Conservation (phyloP, 441 rosid species). For the Sinapis alba region DNA sequence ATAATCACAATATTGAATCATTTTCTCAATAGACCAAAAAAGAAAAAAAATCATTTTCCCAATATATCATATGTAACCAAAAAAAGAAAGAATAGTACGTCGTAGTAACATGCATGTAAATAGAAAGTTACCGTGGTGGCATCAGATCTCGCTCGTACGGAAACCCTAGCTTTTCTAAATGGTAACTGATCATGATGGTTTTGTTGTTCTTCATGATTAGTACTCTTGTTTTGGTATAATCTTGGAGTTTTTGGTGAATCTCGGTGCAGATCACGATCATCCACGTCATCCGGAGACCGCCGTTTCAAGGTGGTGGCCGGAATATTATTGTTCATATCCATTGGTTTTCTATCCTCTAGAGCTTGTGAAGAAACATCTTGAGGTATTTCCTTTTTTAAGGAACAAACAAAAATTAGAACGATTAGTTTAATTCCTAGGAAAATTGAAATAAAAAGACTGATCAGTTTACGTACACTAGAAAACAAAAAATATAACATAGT, state of each 20-base stretch:
- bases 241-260: conserved; percentile 52
- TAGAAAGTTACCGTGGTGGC: conserved; percentile 58
- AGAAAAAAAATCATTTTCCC: no score
- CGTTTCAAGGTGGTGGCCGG: conserved; percentile 45
- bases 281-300: conserved; percentile 41
- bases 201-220: conserved; percentile 44
- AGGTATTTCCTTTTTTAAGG: conserved; percentile 15
- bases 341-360: conserved; percentile 29
- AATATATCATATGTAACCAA: neutral
- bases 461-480: neutral
- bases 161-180: conserved; percentile 82
- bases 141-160: conserved; percentile 86
- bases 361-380: conserved; percentile 20
- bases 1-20: neutral
- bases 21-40: no score
- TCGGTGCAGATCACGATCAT: conserved; percentile 44
- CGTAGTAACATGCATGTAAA: neutral
- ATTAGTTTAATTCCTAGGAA: neutral
- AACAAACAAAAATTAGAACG: neutral
- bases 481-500: neutral
- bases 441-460: neutral
- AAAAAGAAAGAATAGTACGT: neutral
- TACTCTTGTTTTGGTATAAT: conserved; percentile 44
- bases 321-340: conserved; percentile 37
- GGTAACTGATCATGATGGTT: conserved; percentile 46